Base-by-base conservation (phyloP, 2,329 filamentous ascomycete genomes). In the Sclerotinia minor region DNA sequence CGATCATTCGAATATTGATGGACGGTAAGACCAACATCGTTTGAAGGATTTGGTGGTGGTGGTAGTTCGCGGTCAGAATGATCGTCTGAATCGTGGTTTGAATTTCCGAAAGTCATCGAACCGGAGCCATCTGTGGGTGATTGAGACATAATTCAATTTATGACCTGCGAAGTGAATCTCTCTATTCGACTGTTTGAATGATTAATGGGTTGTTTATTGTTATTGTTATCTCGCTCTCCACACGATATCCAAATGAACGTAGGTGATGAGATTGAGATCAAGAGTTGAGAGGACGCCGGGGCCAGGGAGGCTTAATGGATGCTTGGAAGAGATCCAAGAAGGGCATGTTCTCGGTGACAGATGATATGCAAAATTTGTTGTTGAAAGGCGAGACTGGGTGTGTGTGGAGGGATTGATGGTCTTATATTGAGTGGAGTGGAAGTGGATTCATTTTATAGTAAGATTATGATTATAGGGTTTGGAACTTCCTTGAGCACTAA, bases 41-140 rank as follows among this genome's bases (percentile, higher is more conserved):
- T 71, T 21, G 75, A 75, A 21, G 76, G 76, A 54, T 74, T 74
- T 26, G 76, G 75, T 45, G 72, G 73, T 29, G 75, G 75, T 55
- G 75, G 75, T 19, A 75, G 69, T 38, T 71, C 65, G 60, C 71
- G 74, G 66, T 75, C 72, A 73, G 68, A 75, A 75, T 26, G 69
- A 61, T 76, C 74, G 35, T 70, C 72, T 15, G 73, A 73, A 55
- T 75, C 74, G 64, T 76, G 74, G 73, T 80, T 69, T 77, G 35
- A 61, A 61, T 54, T 67, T 21, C 45, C 29, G 47, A 52, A 63
- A 17, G 55, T 47, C 55, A 38, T 54, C 19, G 57, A 53, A 53
- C 21, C 47, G 47, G 29, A 41, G n/a, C 19, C 47, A 38, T 53
- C 13, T 24, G 24, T 61, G 47, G 47, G 32, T 63, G 26, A 61